A percentile compares a stretch with the other conserved stretches of the same genome.
phyloP scores from a whole-genome alignment of 2,329 filamentous ascomycete species.

The Thelonectria rubi region DNA sequence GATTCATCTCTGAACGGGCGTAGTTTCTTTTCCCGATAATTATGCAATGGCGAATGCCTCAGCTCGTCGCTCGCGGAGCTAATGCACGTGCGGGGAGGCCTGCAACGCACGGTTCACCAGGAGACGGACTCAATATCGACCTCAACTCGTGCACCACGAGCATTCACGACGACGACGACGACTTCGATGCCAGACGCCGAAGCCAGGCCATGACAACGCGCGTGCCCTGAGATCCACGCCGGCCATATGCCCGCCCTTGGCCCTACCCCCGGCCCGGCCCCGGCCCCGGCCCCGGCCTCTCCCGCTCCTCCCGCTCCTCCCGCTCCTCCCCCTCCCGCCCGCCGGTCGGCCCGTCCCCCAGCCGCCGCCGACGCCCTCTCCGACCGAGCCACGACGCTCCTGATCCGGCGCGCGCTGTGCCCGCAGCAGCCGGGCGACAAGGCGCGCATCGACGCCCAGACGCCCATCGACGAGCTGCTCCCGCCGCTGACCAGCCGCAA shows the following conservation, averaged over 20 bases:
- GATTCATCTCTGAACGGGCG: slow-evolving; percentile 12
- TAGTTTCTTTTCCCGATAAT: no score
- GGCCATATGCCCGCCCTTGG: slow-evolving; percentile 43
- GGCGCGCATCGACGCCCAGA: slow-evolving; percentile 54
- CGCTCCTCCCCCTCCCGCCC: slow-evolving; percentile 40
- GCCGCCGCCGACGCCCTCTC: slow-evolving; percentile 65
- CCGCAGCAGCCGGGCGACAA: slow-evolving; percentile 72
- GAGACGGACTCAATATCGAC: slow-evolving; percentile 37
- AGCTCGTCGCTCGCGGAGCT: not conserved
- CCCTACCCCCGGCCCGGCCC: slow-evolving; percentile 11
- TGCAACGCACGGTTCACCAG: slow-evolving; percentile 44
- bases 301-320: slow-evolving; percentile 33
- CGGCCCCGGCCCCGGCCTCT: slow-evolving; percentile 24
- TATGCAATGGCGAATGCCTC: no score
- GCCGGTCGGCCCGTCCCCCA: slow-evolving; percentile 47
- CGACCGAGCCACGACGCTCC: slow-evolving; percentile 79
- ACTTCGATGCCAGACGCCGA: slow-evolving; percentile 1
- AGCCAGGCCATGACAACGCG: slow-evolving; percentile 40
- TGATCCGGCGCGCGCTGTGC: slow-evolving; percentile 87
- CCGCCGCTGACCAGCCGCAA: slow-evolving; percentile 94
- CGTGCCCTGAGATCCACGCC: slow-evolving; percentile 27
- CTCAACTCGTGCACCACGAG: slow-evolving; percentile 21
- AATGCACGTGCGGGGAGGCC: slow-evolving; percentile 32
- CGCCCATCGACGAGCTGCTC: slow-evolving; percentile 80
- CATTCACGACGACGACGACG: slow-evolving; percentile 1